Evolutionary conservation across 228 moss, liverwort and hornwort genomes (phyloP).

Genomic region (Sphagnum fallax): DNA sequence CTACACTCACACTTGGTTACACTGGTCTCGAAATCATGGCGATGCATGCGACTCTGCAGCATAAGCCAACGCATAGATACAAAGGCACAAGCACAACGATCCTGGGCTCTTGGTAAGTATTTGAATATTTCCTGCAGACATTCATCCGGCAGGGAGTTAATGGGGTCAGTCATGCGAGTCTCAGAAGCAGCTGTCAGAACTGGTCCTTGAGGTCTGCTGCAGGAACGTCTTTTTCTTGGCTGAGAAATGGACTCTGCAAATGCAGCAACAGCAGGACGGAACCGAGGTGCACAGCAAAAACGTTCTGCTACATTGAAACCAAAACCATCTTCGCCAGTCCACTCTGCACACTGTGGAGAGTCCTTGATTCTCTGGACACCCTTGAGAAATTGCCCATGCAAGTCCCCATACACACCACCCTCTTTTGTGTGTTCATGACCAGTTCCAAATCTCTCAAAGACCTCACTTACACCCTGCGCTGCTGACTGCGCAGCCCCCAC

Average conservation of each 20-base stretch:
- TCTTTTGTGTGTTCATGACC: conserved; percentile 24
- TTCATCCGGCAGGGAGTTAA: conserved; percentile 61
- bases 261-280: conserved; percentile 28
- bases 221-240: conserved; percentile 18
- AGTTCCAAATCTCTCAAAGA: conserved; percentile 41
- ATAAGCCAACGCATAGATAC: conserved; percentile 74
- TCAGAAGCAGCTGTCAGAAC: conserved; percentile 4
- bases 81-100: conserved; percentile 56
- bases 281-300: conserved; percentile 1
- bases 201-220: conserved; percentile 5
- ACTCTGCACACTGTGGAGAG: conserved; percentile 54
- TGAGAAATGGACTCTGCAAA: conserved; percentile 38
- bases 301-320: conserved; percentile 20
- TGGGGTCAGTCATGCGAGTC: conserved; percentile 24
- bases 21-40: conserved; percentile 25
- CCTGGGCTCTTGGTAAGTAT: conserved; percentile 49
- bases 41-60: conserved; percentile 53
- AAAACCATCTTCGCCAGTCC: conserved; percentile 51
- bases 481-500: conserved; percentile 27
- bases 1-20: conserved; percentile 14
- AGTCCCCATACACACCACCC: neutral
- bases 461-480: conserved; percentile 13
- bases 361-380: conserved; percentile 25
- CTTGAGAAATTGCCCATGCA: neutral
- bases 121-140: conserved; percentile 66